Percentiles rank a stretch among this genome's conserved stretches.
phyloP scores from a whole-genome alignment of 495 filamentous ascomycete species.

The Penicillium silybi region DNA sequence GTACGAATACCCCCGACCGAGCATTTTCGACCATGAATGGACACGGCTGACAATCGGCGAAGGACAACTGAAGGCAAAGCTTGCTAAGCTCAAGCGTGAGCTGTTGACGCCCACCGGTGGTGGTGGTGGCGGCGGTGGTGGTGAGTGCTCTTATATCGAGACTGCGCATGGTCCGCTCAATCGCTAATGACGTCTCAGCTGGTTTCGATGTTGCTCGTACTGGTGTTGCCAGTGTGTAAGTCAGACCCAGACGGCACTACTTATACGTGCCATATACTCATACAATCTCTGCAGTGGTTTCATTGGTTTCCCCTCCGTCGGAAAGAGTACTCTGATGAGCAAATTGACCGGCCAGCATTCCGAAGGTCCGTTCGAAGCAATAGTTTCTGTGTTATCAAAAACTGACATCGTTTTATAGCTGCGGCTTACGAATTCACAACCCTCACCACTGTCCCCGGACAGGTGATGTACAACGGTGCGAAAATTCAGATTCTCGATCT shows the following conservation, averaged over 20 bases:
- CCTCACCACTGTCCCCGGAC: slow-evolving; percentile 92
- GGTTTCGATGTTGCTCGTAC: slow-evolving; percentile 98
- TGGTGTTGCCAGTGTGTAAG: slow-evolving; percentile 91
- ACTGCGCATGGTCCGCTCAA: not conserved
- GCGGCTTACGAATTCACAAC: slow-evolving; percentile 99
- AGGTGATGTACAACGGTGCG: slow-evolving; percentile 94
- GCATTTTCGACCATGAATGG: not conserved
- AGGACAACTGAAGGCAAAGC: slow-evolving; percentile 97
- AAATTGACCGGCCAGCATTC: slow-evolving; percentile 93
- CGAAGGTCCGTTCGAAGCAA: slow-evolving; percentile 52
- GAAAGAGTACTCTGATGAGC: slow-evolving; percentile 97
- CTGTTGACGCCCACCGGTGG: slow-evolving; percentile 79
- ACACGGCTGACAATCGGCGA: slow-evolving; percentile 24
- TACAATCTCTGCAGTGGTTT: slow-evolving; percentile 38
- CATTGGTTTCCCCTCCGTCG: slow-evolving; percentile 90
- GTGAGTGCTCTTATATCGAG: slow-evolving; percentile 37
- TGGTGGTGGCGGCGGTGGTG: slow-evolving; percentile 74
- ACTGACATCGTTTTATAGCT: slow-evolving; percentile 41
- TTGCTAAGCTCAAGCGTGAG: slow-evolving; percentile 95
- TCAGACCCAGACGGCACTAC: slow-evolving; percentile 24
- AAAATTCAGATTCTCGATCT: slow-evolving; percentile 99
- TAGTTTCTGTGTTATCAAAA: not conserved
- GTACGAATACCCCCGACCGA: slow-evolving; percentile 32
- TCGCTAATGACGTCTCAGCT: slow-evolving; percentile 44
- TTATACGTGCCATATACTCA: slow-evolving; percentile 5